phyloP scores from a whole-genome alignment of 441 rosid species.

The Raphanus hybrid region DNA sequence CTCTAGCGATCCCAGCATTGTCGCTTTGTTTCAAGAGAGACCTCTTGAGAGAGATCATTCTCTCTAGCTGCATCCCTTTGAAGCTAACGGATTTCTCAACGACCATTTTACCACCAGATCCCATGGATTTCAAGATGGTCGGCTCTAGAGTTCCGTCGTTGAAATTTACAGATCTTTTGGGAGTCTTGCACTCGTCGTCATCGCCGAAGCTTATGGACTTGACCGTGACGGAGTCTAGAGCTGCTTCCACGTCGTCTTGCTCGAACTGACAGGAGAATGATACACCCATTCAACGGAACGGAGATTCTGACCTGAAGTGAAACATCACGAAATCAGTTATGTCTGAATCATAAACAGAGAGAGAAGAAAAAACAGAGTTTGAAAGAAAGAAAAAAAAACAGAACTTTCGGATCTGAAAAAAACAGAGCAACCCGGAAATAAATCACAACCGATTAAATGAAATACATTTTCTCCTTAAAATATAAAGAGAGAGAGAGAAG shows the following conservation, averaged over 20 bases:
- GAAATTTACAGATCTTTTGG: constrained; percentile 63
- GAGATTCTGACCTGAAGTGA: constrained; percentile 31
- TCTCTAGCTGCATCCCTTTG: constrained; percentile 61
- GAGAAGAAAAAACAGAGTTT: neutral
- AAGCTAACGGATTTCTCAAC: constrained; percentile 73
- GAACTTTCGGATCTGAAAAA: constrained; percentile 40
- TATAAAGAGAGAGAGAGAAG: constrained; percentile 13
- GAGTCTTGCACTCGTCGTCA: constrained; percentile 53
- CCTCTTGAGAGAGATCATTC: constrained; percentile 47
- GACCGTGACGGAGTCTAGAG: constrained; percentile 62
- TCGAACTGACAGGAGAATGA: constrained; percentile 57
- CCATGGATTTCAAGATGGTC: constrained; percentile 53
- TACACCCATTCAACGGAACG: constrained; percentile 59
- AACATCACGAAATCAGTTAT: constrained; percentile 20
- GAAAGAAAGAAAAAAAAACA: neutral
- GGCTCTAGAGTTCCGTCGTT: constrained; percentile 55
- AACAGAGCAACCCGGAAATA: constrained; percentile 23
- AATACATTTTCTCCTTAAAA: neutral
- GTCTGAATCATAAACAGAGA: constrained; percentile 12
- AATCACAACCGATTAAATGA: neutral
- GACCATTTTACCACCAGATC: constrained; percentile 63
- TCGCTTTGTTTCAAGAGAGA: constrained; percentile 9
- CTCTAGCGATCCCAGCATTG: constrained; percentile 31
- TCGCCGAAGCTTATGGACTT: constrained; percentile 66
- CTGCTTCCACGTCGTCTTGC: constrained; percentile 54